Base-by-base conservation (phyloP, 2,329 filamentous ascomycete species). In the Fusarium albidum region DNA sequence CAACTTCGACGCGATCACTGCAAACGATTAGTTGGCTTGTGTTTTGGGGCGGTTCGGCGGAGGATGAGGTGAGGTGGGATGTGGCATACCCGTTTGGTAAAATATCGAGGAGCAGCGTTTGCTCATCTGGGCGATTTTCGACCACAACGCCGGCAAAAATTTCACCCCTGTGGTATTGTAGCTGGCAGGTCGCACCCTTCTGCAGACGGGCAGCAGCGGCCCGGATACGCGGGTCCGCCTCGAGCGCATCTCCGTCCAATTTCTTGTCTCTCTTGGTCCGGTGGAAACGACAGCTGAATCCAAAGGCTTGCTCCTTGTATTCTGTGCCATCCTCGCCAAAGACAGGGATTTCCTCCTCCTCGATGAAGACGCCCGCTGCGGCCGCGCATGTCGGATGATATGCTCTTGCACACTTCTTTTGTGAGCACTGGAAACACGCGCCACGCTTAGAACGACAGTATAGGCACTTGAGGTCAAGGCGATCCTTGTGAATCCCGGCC, bases 341-440 rank as follows among this genome's bases (percentile, higher is more conserved):
- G 3, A 96, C 90, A 0, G 92, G 90, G 26, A 96, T 87, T 29
- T 92, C 86, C 26, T 91, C 91, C 65, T 92, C 86, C 70, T 99
- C 94, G 41, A 97, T 87, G 69, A 96, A 90, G 3, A 97, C 92
- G 50, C 95, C 95, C 29, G 93, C 94, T 17, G 94, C 88, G 8
- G 92, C 89, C 3, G 95, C 95, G 71, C 95, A 99, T 2, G 93
- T 98, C 13, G 94, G 91, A 71, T 99, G 95, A 74, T 97, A 99
- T 9, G 94, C 89, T 59, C 95, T 83, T 5, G 91, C 89, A 68
- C 95, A 99, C 72, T 96, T 98, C 78, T 93, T 94, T 64, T 92
- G 89, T 1, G 92, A 96, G 74, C 95, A 99, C 73, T 98, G 94
- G 76, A 99, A 96, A 75, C 94, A 97, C 13, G 92, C 92, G n/a